Base-by-base conservation (phyloP, 1,139 yeast species). In the Sugiyamaella neomexicana region DNA sequence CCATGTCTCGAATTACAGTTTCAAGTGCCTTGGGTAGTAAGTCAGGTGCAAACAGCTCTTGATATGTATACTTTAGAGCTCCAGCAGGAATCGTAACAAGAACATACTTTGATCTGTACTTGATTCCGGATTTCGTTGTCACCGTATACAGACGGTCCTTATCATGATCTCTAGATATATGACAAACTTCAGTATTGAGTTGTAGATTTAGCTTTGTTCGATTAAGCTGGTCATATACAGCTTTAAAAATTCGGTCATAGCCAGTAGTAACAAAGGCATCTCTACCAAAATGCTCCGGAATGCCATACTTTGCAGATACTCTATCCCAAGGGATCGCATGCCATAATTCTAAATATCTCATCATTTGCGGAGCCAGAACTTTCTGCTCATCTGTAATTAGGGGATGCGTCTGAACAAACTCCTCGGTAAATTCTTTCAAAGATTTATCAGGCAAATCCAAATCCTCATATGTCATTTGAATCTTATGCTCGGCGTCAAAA, bases 11-110 rank as follows among this genome's bases (percentile, higher is more conserved):
- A 7, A 86, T 66, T 0, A 88, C 75, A 0, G 72, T 72, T 2
- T 60, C 60, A 15, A 86, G 72, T 0, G 63, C 58, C 1, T 47
- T 7, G 0, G 90, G 89, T 2, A 54, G 29, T n/a, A 50, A 34
- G 1, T 41, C 42, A 8, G 54, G 54, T 5, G 36, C 50, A 47
- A 60, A 59, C 13, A 57, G 39, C 7, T 39, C 44, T 32, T 43
- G 32, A 27, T 54, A 45, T 12, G 63, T 46, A 70, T 70, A 2
- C 62, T 62, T 50, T 46, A 88, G 70, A 5, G 87, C 75, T 52
- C 90, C 83, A 57, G 83, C 86, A 0, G 96, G 96, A 13, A 86
- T 81, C 0, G 95, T 82, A 1, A 86, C 84, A 10, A 88, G 75
- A 36, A 80, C 70, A 65, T 81, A 85, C 49, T 85, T 81, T 40